These are phyloP conservation scores for Penicillium sp. DNA, from an alignment of 2,329 filamentous ascomycete species.

Conservation along the genomic window DNA sequence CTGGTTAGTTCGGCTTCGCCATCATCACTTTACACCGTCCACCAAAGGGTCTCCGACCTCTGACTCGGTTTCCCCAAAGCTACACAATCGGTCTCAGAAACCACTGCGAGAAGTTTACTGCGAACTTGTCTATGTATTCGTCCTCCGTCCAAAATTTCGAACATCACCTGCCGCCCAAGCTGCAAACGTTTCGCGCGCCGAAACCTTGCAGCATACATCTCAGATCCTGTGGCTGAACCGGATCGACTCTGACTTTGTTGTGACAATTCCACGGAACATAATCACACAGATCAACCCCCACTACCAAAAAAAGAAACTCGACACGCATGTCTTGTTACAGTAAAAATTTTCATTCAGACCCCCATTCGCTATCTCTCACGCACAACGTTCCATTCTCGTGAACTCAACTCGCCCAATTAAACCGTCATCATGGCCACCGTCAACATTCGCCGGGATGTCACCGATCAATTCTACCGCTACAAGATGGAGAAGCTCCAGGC, in stretches of 20 bases:
- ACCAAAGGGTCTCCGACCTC: constrained; percentile 22
- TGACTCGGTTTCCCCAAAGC: constrained; percentile 30
- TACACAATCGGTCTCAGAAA: constrained; percentile 40
- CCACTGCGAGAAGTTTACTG: constrained; percentile 35
- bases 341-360: constrained; percentile 48
- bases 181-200: constrained; percentile 94
- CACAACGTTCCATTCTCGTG: constrained; percentile 31
- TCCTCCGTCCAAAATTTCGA: constrained; percentile 91
- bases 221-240: constrained; percentile 85
- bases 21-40: constrained; percentile 20
- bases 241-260: constrained; percentile 28
- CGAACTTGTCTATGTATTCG: constrained; percentile 94
- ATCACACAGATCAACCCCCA: constrained; percentile 38
- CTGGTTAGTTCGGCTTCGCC: constrained; percentile 20
- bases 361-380: constrained; percentile 36
- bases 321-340: constrained; percentile 63
- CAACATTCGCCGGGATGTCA: constrained; percentile 98
- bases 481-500: constrained; percentile 99
- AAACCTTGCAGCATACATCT: constrained; percentile 89
- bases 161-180: constrained; percentile 91
- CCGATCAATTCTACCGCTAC: constrained; percentile 99
- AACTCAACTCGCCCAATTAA: constrained; percentile 24
- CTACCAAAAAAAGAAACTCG: constrained; percentile 25
- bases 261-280: constrained; percentile 25
- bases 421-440: constrained; percentile 86